Percentiles rank a stretch among this genome's conserved stretches.
Conservation (phyloP, 805 yeast genomes). For the Yarrowia phangngaensis region DNA sequence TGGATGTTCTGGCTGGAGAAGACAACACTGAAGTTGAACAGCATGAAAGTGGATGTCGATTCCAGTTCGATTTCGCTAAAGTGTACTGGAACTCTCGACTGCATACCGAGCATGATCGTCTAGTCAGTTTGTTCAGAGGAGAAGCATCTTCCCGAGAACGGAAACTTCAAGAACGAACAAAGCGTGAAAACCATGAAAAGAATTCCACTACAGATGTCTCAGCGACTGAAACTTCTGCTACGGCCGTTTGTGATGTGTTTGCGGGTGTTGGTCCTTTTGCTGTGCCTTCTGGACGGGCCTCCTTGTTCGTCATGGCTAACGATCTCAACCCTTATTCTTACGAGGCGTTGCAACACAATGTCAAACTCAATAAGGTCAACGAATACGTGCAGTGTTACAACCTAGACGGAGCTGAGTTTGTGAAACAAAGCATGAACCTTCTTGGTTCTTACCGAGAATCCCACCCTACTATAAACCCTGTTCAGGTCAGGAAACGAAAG, state of each 20-base stretch:
- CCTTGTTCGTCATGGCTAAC: slow-evolving; percentile 78
- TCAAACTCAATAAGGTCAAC: slow-evolving; percentile 57
- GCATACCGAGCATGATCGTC: slow-evolving; percentile 86
- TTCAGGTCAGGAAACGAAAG: slow-evolving; percentile 39
- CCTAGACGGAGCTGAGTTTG: slow-evolving; percentile 80
- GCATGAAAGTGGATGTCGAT: slow-evolving; percentile 78
- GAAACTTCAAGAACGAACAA: slow-evolving; percentile 7
- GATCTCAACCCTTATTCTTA: slow-evolving; percentile 88
- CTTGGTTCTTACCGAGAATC: slow-evolving; percentile 24
- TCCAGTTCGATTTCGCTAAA: slow-evolving; percentile 82
- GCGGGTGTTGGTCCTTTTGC: slow-evolving; percentile 99
- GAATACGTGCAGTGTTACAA: slow-evolving; percentile 61
- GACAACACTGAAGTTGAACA: slow-evolving; percentile 75
- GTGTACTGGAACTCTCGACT: slow-evolving; percentile 97
- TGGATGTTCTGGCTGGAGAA: slow-evolving; percentile 87
- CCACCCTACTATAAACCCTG: slow-evolving; percentile 10
- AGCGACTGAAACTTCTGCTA: background rate
- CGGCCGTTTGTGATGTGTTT: slow-evolving; percentile 86
- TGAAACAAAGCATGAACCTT: slow-evolving; percentile 43
- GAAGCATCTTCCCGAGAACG: slow-evolving; percentile 38
- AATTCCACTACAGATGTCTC: background rate
- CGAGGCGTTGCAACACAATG: slow-evolving; percentile 64
- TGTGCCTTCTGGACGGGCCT: slow-evolving; percentile 87
- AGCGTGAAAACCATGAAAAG: slow-evolving; percentile 21
- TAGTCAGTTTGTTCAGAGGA: slow-evolving; percentile 58